Base-by-base conservation (phyloP, 2,329 filamentous ascomycete species). In the Colletotrichum noveboracense region DNA sequence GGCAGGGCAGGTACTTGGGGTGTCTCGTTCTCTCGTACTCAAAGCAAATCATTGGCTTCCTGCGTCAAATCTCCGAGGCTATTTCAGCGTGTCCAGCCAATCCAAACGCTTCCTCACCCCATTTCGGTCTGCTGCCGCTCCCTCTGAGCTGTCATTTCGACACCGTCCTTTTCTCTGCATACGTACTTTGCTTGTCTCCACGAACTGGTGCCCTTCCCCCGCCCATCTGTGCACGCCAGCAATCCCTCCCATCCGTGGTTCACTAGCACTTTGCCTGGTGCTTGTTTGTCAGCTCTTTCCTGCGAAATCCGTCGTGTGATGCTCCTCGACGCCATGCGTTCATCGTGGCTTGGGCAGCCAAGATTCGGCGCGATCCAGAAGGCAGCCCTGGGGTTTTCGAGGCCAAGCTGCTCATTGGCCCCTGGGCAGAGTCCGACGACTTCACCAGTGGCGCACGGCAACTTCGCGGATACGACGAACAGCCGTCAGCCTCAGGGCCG, bases 31-130 rank as follows among this genome's bases (percentile, higher is more conserved):
- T 16, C 16, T 66, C 67, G 21, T 58, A n/a, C 28, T 68, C 43
- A 13, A 75, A 12, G 70, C 32, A 56, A 67, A 65, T 68, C 43
- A 75, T 75, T 75, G 56, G 73, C 64, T 64, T 68, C 68, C 48
- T 60, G 48, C 65, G 58, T 74, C 74, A 69, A 76, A 74, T 76
- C 65, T 76, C 74, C 74, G 74, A 74, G 24, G 60, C 38, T 34
- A 68, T 38, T 60, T 36, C 34, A 4, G 3, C 4, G 36, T 38
- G 14, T 38, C 56, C 56, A 69, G 43, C 70, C 70, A 76, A 74
- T 73, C 64, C 73, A 6, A 21, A 21, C 21, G 8, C 64, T 65
- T 58, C 13, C 7, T 48, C 73, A 18, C 24, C 43, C 64, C 58
- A 36, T 73, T 65, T 36, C 24, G 70, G 70, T 62, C 73, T 14